phyloP scores from a whole-genome alignment of 306 rosid genomes.

The Gillenia trifoliata region DNA sequence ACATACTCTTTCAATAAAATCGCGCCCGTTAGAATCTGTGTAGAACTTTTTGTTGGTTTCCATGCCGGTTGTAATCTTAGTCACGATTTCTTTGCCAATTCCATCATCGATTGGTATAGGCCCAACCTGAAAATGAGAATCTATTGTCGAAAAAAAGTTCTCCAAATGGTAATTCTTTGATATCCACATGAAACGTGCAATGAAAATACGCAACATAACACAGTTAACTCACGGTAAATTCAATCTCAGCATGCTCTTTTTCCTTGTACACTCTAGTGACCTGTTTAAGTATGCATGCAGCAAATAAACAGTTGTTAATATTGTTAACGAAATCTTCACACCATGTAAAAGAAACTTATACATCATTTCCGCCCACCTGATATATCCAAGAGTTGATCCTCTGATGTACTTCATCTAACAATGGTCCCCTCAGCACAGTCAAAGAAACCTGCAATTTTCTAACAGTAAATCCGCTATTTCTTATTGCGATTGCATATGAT shows the following conservation, averaged over 20 bases:
- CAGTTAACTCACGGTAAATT: conserved; percentile 28
- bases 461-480: not conserved
- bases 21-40: conserved; percentile 43
- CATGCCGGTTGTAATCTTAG: conserved; percentile 30
- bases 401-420: conserved; percentile 44
- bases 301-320: not conserved
- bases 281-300: conserved; percentile 19
- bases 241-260: conserved; percentile 41
- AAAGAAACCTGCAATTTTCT: conserved; percentile 29
- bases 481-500: not conserved
- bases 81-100: conserved; percentile 38
- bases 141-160: not conserved
- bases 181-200: not conserved
- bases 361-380: conserved; percentile 20
- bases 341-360: not conserved
- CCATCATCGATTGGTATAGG: conserved; percentile 40
- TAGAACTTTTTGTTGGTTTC: conserved; percentile 25
- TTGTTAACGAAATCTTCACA: not conserved
- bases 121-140: conserved; percentile 29
- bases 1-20: conserved; percentile 37
- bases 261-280: conserved; percentile 41
- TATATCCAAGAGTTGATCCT: conserved; percentile 38
- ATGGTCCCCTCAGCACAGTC: conserved; percentile 32
- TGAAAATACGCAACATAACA: not conserved
- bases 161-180: not conserved